Evolutionary conservation across 2,329 filamentous ascomycete species (phyloP), one percentile per base, ranked within the genome.

Genomic region (Xylariaceae sp.): DNA sequence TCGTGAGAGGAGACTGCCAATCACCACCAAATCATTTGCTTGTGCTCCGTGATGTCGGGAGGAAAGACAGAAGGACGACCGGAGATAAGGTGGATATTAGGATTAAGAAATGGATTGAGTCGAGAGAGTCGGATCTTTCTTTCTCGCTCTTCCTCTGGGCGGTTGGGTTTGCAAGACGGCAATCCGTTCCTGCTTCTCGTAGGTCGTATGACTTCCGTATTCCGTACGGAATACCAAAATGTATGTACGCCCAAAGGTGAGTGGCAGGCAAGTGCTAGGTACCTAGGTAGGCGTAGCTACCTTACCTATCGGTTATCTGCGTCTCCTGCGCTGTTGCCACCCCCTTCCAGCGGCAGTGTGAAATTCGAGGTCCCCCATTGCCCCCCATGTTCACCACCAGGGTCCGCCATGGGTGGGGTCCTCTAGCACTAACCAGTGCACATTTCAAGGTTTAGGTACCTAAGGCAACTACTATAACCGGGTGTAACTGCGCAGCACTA

Each of bases 21-120:
- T 41, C 37, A 62, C 64, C 66, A 67, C 64, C 66, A 59, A 67
- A 61, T 65, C 68, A 69, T 69, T 63, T 61, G 64, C 68, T 62
- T 61, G 64, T 30, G 23, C 5, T 30, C 23, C 23, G 23, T 41
- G 50, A 60, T 56, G 49, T 30, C 45, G 17, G 53, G 30, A 44
- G 41, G 51, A 23, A 54, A 49, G 41, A 47, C 52, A 57, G 52
- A 48, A 53, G 55, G 60, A 59, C 54, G 11, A 7, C 37, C 60
- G 51, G 13, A 23, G 35, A 55, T 30, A 17, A 18, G 17, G 17
- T 18, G 15, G 23, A 10, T 44, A 30, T 9, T 10, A n/a, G 30
- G 11, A 45, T 13, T 45, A 34, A 37, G 48, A 30, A 34, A 34
- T 34, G 37, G n/a, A 48, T 23, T 51, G 41, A 41, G 35, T 53